Evolutionary conservation across 441 rosid genomes (phyloP).

Genomic region (Erysimum cheiri): DNA sequence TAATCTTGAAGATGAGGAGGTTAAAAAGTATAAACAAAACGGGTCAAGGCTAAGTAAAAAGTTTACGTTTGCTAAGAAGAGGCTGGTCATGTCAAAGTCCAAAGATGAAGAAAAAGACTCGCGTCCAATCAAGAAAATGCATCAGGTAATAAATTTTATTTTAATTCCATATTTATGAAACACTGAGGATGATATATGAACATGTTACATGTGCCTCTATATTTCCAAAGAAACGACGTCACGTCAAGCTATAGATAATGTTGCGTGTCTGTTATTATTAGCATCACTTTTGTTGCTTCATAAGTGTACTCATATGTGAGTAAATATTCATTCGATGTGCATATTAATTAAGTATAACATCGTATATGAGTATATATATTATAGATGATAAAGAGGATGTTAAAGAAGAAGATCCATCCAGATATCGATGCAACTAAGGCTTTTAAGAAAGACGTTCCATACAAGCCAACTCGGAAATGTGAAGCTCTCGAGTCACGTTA

Average conservation of each 20-base stretch:
- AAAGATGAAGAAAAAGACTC: slow-evolving; percentile 52
- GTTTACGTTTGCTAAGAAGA: slow-evolving; percentile 66
- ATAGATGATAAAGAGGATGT: slow-evolving; percentile 82
- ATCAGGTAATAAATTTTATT: slow-evolving; percentile 50
- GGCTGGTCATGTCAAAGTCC: slow-evolving; percentile 59
- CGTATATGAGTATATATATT: not conserved
- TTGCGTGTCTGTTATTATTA: slow-evolving; percentile 8
- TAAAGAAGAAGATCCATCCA: slow-evolving; percentile 92
- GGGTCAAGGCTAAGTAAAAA: slow-evolving; percentile 45
- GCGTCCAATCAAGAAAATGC: slow-evolving; percentile 72
- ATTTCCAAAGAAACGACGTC: slow-evolving; percentile 4
- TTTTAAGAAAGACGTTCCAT: slow-evolving; percentile 38
- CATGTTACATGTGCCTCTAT: slow-evolving; percentile 34
- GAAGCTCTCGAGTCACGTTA: slow-evolving; percentile 52
- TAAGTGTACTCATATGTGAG: slow-evolving; percentile 7
- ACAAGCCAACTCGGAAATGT: slow-evolving; percentile 41
- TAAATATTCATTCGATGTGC: slow-evolving; percentile 2
- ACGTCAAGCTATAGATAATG: slow-evolving; percentile 13
- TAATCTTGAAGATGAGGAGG: slow-evolving; percentile 28
- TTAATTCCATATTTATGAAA: not conserved
- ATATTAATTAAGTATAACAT: not conserved
- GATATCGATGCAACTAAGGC: slow-evolving; percentile 59
- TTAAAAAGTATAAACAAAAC: slow-evolving; percentile 40
- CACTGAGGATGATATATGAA: slow-evolving; percentile 14
- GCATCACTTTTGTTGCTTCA: slow-evolving; percentile 10